Evolutionary conservation across 306 rosid genomes (phyloP).

Genomic region (Glycine tomentella): DNA sequence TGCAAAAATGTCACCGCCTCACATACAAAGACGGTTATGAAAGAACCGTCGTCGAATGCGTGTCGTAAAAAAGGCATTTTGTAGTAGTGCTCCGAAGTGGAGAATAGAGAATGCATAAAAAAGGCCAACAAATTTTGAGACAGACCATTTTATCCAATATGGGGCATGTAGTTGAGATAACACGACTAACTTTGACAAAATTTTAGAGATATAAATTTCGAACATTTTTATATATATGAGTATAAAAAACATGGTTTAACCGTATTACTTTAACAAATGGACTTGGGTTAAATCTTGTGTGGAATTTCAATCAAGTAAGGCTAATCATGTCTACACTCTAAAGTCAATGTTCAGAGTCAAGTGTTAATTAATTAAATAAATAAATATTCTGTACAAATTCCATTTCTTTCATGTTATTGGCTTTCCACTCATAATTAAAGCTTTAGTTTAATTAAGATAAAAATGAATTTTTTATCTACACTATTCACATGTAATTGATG

Average conservation of each 20-base stretch:
- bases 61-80: no score
- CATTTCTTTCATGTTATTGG: background rate
- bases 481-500: no score
- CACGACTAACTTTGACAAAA: slow-evolving; percentile 27
- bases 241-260: no score
- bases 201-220: background rate
- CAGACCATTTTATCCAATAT: background rate
- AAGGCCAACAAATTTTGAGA: slow-evolving; percentile 34
- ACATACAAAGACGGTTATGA: no score
- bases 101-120: slow-evolving; percentile 36
- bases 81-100: no score
- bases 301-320: slow-evolving; percentile 28
- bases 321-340: slow-evolving; percentile 14
- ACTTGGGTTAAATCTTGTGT: background rate
- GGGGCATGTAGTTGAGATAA: slow-evolving; percentile 17
- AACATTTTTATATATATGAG: no score
- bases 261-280: slow-evolving; percentile 32
- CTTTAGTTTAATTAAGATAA: background rate
- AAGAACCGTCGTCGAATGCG: no score
- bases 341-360: background rate
- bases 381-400: background rate
- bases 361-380: background rate
- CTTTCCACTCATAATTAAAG: background rate
- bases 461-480: background rate
- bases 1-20: no score